Evolutionary conservation across 352 stramenopile genomes (phyloP).

Genomic region (Albugo laibachii): DNA sequence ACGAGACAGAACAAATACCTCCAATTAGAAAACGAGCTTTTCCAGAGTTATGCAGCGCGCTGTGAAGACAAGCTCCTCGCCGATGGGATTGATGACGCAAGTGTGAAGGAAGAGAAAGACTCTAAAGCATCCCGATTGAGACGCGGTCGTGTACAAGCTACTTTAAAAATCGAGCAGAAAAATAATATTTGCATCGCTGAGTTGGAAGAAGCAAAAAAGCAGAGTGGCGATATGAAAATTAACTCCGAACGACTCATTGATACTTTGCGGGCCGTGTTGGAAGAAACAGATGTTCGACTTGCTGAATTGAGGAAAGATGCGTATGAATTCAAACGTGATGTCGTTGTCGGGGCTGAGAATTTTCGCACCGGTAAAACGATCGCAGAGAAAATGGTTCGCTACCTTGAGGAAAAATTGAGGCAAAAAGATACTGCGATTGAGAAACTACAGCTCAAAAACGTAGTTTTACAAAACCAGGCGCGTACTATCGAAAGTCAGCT

Average conservation of each 20-base stretch:
- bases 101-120: slow-evolving; percentile 28
- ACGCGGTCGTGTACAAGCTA: slow-evolving; percentile 29
- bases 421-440: slow-evolving; percentile 85
- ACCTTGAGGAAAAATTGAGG: slow-evolving; percentile 89
- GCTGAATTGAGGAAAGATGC: slow-evolving; percentile 89
- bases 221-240: slow-evolving; percentile 77
- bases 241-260: slow-evolving; percentile 87
- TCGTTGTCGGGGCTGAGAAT: slow-evolving; percentile 88
- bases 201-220: slow-evolving; percentile 74
- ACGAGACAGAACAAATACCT: slow-evolving; percentile 75
- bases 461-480: slow-evolving; percentile 80
- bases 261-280: slow-evolving; percentile 80
- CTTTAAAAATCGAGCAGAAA: slow-evolving; percentile 85
- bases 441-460: slow-evolving; percentile 88
- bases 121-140: slow-evolving; percentile 33
- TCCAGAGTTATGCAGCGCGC: slow-evolving; percentile 67
- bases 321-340: slow-evolving; percentile 92
- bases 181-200: slow-evolving; percentile 79
- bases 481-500: slow-evolving; percentile 85
- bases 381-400: slow-evolving; percentile 85
- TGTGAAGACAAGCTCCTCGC: slow-evolving; percentile 19
- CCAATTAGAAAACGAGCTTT: slow-evolving; percentile 81
- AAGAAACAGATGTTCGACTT: slow-evolving; percentile 89
- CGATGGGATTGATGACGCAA: slow-evolving; percentile 38
- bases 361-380: slow-evolving; percentile 86